Base-by-base conservation (phyloP, 768 basidiomycete species). In the Tylopilus sp. region DNA sequence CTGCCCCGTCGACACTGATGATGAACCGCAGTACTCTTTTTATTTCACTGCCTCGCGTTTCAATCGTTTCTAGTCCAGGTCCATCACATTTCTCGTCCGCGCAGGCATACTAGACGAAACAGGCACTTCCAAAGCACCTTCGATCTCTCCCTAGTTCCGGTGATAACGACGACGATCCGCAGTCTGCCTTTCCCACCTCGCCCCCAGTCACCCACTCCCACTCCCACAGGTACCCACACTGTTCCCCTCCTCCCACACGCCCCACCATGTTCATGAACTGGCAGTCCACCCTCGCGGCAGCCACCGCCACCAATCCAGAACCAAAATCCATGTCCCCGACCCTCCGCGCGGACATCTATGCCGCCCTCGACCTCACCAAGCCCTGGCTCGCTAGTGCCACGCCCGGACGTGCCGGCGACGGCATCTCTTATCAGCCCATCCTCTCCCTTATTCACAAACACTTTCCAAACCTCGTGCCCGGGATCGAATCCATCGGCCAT, bases 311-410 rank as follows among this genome's bases (percentile, higher is more conserved):
- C 34, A 68, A 59, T 22, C 47, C 49, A 30, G 69, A 66, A 34
- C 28, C 56, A 12, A 76, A 75, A 64, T 63, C 71, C 42, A 74
- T 81, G 59, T 75, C 77, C 21, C 78, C 78, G 16, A 72, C 75
- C 38, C 68, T 82, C 31, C 78, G 81, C 33, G 61, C 73, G 5
- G 79, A 82, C 64, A 75, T 81, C 45, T 82, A 82, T 59, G 70
- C 67, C 33, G 69, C 76, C 11, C 67, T 81, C 33, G 80, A 81
- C 60, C 75, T 70, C 56, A 59, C 67, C 28, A 79, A 77, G 59
- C 59, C 71, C 13, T 82, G 81, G 81, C 60, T 78, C 22, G 50
- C 71, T 38, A 75, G 76, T 3, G 66, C 69, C 22, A 57, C 63
- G 4, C 62, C 69, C 34, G 75, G 78, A 16, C 74, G 76, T 48